Evolutionary conservation across 2,329 filamentous ascomycete genomes (phyloP).

Genomic region (Colletotrichum destructivum): DNA sequence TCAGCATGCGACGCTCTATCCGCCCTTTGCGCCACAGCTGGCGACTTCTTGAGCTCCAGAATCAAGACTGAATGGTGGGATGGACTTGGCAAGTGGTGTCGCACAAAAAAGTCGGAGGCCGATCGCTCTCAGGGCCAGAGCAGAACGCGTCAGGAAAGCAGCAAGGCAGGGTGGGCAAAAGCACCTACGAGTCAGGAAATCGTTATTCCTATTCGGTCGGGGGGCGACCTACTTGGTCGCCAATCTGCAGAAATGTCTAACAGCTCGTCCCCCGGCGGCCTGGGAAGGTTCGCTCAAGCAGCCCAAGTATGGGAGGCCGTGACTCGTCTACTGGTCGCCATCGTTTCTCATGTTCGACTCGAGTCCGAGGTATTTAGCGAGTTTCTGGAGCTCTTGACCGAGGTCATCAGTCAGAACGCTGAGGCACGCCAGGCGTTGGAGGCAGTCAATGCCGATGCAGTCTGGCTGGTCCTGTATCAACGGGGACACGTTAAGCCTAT

Average conservation of each 20-base stretch:
- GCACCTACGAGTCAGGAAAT: constrained; percentile 39
- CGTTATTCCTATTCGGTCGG: constrained; percentile 48
- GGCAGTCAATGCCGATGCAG: constrained; percentile 78
- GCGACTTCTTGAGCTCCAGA: constrained; percentile 84
- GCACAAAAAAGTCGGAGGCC: constrained; percentile 59
- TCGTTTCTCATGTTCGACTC: constrained; percentile 76
- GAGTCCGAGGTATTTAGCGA: constrained; percentile 81
- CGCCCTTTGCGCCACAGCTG: constrained; percentile 79
- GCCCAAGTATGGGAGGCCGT: constrained; percentile 76
- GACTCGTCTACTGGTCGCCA: constrained; percentile 69
- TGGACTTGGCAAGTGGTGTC: constrained; percentile 66
- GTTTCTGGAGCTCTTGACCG: constrained; percentile 74
- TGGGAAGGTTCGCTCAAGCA: constrained; percentile 74
- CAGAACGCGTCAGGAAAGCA: constrained; percentile 10
- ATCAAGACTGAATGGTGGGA: constrained; percentile 81
- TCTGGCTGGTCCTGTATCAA: constrained; percentile 78
- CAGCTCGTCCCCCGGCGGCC: constrained; percentile 50
- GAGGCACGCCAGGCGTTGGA: constrained; percentile 73
- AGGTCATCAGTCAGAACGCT: constrained; percentile 61
- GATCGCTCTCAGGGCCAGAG: constrained; percentile 13
- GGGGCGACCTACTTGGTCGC: constrained; percentile 45
- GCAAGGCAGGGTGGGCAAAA: neutral
- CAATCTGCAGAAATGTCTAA: constrained; percentile 28
- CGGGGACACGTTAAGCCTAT: constrained; percentile 56
- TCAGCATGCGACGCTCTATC: constrained; percentile 79